phyloP scores from a whole-genome alignment of 2,329 filamentous ascomycete genomes.

The Fusarium ramigenum region DNA sequence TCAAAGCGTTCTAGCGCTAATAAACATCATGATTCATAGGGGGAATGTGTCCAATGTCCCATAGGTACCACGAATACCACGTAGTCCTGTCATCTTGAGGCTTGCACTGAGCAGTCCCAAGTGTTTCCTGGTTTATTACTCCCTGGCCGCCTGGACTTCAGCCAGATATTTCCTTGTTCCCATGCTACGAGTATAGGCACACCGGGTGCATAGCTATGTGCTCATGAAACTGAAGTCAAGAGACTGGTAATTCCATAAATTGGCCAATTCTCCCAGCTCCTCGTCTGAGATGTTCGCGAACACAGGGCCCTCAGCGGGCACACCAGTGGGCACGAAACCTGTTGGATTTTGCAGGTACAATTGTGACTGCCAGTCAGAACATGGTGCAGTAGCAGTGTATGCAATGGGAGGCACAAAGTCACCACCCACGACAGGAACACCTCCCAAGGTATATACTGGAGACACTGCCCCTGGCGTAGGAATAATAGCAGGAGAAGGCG shows the following conservation, averaged over 20 bases:
- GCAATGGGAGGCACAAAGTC: neutral
- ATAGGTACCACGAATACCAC: no score
- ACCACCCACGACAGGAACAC: neutral
- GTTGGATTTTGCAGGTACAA: slow-evolving; percentile 7
- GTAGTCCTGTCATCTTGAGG: neutral
- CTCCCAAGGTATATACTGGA: slow-evolving; percentile 11
- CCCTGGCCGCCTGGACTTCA: neutral
- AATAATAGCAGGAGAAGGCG: neutral
- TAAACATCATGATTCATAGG: neutral
- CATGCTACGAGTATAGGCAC: neutral
- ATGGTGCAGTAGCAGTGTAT: slow-evolving; percentile 9
- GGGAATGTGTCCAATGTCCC: neutral
- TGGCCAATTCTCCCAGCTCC: slow-evolving; percentile 47
- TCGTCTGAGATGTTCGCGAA: slow-evolving; percentile 46
- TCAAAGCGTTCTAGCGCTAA: neutral
- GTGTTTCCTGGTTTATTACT: neutral
- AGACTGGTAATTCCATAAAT: slow-evolving; percentile 48
- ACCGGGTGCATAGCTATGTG: neutral
- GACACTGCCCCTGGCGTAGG: slow-evolving; percentile 6
- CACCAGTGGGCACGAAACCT: neutral
- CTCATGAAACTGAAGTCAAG: slow-evolving; percentile 46
- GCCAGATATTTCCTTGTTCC: neutral
- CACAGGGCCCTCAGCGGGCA: slow-evolving; percentile 20
- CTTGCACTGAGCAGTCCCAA: neutral
- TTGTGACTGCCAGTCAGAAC: slow-evolving; percentile 29